Conservation (phyloP, 495 filamentous ascomycete species). For the Penicillium diatomitis region DNA sequence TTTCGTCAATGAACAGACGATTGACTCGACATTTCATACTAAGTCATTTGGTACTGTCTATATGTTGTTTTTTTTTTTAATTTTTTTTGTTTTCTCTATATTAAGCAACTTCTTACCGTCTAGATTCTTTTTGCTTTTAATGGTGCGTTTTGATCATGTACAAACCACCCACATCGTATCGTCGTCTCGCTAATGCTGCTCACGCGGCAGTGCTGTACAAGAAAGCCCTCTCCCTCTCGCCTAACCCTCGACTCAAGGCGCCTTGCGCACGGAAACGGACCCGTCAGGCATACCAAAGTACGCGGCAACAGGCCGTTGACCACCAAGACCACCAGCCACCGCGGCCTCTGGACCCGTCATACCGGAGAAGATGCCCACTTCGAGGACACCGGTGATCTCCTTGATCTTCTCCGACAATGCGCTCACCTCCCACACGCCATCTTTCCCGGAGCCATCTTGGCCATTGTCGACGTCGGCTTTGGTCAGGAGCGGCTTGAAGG, state of each 20-base stretch:
- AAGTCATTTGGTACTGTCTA: too few species aligned
- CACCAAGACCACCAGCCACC: conserved; percentile 50
- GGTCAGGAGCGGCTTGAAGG: conserved; percentile 64
- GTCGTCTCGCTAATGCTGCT: too few species aligned
- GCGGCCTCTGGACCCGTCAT: conserved; percentile 60
- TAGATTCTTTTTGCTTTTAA: too few species aligned
- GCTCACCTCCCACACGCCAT: conserved; percentile 69
- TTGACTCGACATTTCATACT: too few species aligned
- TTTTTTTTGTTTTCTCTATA: too few species aligned
- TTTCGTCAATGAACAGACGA: too few species aligned
- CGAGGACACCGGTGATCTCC: conserved; percentile 75
- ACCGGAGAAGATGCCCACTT: conserved; percentile 85
- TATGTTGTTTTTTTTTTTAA: too few species aligned
- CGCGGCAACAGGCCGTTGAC: conserved; percentile 83
- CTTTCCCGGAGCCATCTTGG: conserved; percentile 39
- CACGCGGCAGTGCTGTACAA: background rate
- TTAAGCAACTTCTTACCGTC: too few species aligned
- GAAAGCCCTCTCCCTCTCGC: background rate
- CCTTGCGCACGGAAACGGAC: conserved; percentile 45
- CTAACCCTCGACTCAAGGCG: conserved; percentile 10
- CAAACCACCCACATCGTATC: too few species aligned
- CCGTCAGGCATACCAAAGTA: conserved; percentile 93
- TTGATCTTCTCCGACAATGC: conserved; percentile 64
- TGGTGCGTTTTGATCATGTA: too few species aligned
- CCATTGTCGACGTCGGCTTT: conserved; percentile 45